Evolutionary conservation across 257 asterid genomes (phyloP).

Genomic region (Solanum paucissectum): DNA sequence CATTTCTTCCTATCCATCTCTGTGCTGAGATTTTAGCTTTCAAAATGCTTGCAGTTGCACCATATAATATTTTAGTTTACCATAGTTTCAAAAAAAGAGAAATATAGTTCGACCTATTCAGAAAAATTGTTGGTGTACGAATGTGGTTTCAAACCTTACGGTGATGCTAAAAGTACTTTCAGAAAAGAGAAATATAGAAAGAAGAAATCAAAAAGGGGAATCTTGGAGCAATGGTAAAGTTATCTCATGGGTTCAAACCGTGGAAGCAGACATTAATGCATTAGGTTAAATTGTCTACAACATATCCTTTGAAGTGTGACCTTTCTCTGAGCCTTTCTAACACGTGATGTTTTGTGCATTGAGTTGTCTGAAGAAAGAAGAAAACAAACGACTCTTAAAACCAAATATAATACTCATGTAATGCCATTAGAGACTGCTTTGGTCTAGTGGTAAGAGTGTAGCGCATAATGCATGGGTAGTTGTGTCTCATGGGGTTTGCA

Average conservation of each 20-base stretch:
- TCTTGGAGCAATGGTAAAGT: no score
- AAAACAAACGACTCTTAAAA: background rate
- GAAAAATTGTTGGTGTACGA: background rate
- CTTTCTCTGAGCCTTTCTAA: no score
- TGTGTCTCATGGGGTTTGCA: background rate
- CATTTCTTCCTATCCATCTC: background rate
- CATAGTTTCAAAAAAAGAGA: background rate
- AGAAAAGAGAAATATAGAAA: background rate
- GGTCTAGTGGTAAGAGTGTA: background rate
- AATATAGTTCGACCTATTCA: background rate
- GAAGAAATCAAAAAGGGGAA: background rate
- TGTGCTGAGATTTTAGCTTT: background rate
- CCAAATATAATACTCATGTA: background rate
- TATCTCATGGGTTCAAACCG: background rate
- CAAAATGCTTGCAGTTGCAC: background rate
- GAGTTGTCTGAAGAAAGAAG: no score
- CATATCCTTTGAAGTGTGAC: background rate
- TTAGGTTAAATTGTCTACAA: no score
- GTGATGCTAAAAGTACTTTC: background rate
- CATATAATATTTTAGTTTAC: background rate
- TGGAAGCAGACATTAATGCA: background rate
- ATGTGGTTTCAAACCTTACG: background rate
- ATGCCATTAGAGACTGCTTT: background rate
- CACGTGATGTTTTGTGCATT: background rate
- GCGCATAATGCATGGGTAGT: background rate